A percentile compares a stretch with the other conserved stretches of the same genome.
These are phyloP conservation scores for Trametes versicolor DNA, from an alignment of 1,284 basidiomycete genomes.

Conservation along the genomic window DNA sequence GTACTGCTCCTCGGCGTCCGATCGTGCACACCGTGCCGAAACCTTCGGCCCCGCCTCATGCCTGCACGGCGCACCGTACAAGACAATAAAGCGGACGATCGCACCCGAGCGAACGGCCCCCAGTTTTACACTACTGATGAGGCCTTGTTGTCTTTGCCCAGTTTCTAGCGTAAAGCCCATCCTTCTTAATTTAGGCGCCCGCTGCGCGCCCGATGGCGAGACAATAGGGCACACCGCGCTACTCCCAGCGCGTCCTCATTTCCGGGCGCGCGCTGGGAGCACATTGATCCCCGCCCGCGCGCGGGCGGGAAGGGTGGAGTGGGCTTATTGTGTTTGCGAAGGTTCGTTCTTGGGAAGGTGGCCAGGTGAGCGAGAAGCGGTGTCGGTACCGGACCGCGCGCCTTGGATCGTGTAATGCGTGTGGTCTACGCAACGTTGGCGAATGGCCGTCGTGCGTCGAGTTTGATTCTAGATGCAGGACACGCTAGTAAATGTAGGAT, in stretches of 20 bases:
- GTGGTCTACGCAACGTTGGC: background rate
- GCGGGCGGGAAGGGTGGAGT: slow-evolving; percentile 4
- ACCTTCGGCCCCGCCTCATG: background rate
- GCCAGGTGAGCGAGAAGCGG: background rate
- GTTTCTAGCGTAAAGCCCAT: slow-evolving; percentile 14
- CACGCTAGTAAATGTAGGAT: no score
- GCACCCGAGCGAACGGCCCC: background rate
- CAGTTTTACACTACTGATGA: background rate
- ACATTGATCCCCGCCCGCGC: slow-evolving; percentile 17
- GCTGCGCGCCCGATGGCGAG: background rate
- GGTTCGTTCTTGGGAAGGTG: background rate
- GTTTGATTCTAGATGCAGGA: no score
- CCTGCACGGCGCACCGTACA: background rate
- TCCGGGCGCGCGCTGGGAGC: slow-evolving; percentile 14
- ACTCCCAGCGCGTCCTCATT: slow-evolving; percentile 6
- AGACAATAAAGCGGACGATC: slow-evolving; percentile 15
- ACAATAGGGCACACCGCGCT: slow-evolving; percentile 14
- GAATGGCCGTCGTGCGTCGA: no score
- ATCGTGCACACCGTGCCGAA: background rate
- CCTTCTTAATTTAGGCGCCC: slow-evolving; percentile 5
- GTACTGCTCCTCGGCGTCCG: no score
- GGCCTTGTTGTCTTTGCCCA: slow-evolving; percentile 3
- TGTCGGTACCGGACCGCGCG: slow-evolving; percentile 13
- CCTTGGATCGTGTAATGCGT: background rate
- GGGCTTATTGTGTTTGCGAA: slow-evolving; percentile 20